Base-by-base conservation (phyloP, 495 filamentous ascomycete species). In the Penicillium diatomitis region DNA sequence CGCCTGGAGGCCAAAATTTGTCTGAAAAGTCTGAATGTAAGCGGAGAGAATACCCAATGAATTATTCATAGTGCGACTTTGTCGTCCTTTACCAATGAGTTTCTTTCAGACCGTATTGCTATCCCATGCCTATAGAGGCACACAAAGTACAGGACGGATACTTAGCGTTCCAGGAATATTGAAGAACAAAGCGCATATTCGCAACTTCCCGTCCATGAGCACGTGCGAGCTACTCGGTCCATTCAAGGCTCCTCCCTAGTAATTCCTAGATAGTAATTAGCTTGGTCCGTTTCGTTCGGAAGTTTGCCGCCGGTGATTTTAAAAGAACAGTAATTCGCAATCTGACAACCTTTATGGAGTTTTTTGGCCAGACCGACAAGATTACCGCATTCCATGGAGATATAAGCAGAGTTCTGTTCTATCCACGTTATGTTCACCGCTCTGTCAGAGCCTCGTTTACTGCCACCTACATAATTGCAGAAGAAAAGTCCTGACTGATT, bases 381-480 rank as follows among this genome's bases (percentile, higher is more conserved):
- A 30, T 42, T 30, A 30, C 29, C 40, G 40, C 12, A 42, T 30
- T 42, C 29, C 9, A 27, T 30, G 12, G 40, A 27, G 12, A 5
- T 42, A 42, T 42, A 12, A n/a, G 40, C 4, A 30, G 29, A 42
- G 3, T 12, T 6, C 3, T 27, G 29, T 42, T 6, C 10, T 42
- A 30, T 42, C 29, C 8, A 42, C 30, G 12, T 4, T 42, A 35
- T 5, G 33, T 6, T 35, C 33, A 35, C 33, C 33, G 33, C 33
- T 5, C 33, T 35, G 10, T 35, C 33, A 35, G 33, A 10, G n/a
- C n/a, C n/a, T n/a, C n/a, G n/a, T n/a, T n/a, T n/a, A n/a, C n/a
- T n/a, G n/a, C n/a, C n/a, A n/a, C n/a, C n/a, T n/a, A 42, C 40
- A 30, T 42, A 42, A 42, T 42, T 42, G 29, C 40, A 42, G 29